phyloP scores from a whole-genome alignment of 257 asterid genomes.

The Thymus mandschuricus region DNA sequence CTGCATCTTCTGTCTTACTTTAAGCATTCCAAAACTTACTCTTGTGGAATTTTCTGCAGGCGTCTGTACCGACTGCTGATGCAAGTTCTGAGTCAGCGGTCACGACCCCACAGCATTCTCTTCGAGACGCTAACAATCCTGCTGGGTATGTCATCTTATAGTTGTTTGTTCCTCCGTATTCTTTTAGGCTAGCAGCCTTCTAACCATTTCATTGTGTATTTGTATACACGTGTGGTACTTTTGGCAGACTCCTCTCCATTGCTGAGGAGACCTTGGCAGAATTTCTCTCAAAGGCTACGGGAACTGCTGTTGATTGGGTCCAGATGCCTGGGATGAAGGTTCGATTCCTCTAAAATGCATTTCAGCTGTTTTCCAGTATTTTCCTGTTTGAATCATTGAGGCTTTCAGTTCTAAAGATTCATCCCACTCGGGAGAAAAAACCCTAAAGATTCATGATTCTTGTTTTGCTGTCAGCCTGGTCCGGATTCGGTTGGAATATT shows the following conservation, averaged over 20 bases:
- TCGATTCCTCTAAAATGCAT: constrained; percentile 15
- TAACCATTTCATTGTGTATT: neutral
- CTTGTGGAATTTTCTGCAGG: constrained; percentile 37
- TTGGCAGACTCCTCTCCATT: constrained; percentile 79
- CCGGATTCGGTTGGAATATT: constrained; percentile 99
- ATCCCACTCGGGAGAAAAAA: no score
- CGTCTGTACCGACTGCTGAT: constrained; percentile 62
- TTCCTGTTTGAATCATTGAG: neutral
- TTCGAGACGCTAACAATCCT: constrained; percentile 82
- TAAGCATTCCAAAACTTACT: constrained; percentile 1
- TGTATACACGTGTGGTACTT: constrained; percentile 18
- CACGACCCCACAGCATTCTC: constrained; percentile 74
- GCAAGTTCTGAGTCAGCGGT: constrained; percentile 80
- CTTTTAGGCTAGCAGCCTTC: neutral
- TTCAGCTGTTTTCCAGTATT: constrained; percentile 4
- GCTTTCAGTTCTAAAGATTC: neutral
- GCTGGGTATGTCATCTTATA: constrained; percentile 65
- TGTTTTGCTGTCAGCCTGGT: constrained; percentile 78
- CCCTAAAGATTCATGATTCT: neutral
- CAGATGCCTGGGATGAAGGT: constrained; percentile 99
- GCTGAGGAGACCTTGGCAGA: constrained; percentile 97
- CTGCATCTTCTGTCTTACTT: neutral
- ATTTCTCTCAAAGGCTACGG: constrained; percentile 97
- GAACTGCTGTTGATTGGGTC: constrained; percentile 99
- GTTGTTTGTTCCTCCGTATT: constrained; percentile 17